These are phyloP conservation scores for Mycena albidolilacea DNA, from an alignment of 768 basidiomycete species.

Conservation along the genomic window DNA sequence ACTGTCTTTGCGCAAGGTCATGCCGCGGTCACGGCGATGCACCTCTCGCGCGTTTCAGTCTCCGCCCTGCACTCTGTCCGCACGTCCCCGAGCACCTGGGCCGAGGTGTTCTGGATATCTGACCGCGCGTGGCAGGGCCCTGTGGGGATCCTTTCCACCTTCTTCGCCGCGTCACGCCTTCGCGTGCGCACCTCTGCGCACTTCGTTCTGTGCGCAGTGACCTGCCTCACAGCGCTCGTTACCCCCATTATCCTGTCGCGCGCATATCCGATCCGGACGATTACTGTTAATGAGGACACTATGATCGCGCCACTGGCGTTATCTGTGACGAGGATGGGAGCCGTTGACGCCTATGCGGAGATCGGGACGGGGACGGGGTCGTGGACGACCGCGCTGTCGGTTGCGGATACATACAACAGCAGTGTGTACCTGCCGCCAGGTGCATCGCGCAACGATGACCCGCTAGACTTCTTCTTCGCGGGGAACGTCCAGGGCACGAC, in stretches of 20 bases:
- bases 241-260: conserved; percentile 40
- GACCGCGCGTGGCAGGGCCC: conserved; percentile 39
- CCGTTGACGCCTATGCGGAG: conserved; percentile 38
- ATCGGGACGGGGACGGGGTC: conserved; percentile 36
- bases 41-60: conserved; percentile 35
- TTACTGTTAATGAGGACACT: conserved; percentile 24
- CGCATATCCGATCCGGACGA: conserved; percentile 36
- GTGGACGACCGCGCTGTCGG: conserved; percentile 37
- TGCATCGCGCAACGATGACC: conserved; percentile 19
- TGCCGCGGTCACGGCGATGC: conserved; percentile 34
- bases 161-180: conserved; percentile 19
- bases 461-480: conserved; percentile 36
- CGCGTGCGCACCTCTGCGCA: conserved; percentile 34
- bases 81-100: conserved; percentile 39
- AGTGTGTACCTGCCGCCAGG: conserved; percentile 32
- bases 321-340: conserved; percentile 7
- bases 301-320: conserved; percentile 34
- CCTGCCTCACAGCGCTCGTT: conserved; percentile 38
- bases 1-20: conserved; percentile 40
- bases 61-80: conserved; percentile 33
- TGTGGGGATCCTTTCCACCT: conserved; percentile 30
- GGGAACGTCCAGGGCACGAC: conserved; percentile 33
- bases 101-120: conserved; percentile 43
- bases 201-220: conserved; percentile 37
- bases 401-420: conserved; percentile 34